Conservation (phyloP, 495 filamentous ascomycete genomes). For the Penicillium herquei region DNA sequence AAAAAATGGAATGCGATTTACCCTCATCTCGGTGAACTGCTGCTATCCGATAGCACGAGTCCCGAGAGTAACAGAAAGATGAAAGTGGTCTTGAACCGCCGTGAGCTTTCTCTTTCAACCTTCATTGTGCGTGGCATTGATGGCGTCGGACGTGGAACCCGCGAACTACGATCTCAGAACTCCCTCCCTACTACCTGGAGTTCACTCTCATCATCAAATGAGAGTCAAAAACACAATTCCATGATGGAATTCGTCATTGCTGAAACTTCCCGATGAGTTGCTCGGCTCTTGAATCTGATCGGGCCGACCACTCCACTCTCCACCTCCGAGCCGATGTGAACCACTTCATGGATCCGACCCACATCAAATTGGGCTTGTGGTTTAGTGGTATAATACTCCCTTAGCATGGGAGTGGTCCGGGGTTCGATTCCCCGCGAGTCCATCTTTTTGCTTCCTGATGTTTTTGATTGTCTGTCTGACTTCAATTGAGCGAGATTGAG, state of each 20-base stretch:
- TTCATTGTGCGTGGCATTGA: slow-evolving; percentile 23
- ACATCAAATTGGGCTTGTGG: slow-evolving; percentile 34
- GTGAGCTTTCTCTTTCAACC: slow-evolving; percentile 29
- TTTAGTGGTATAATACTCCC: slow-evolving; percentile 47
- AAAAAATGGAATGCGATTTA: slow-evolving; percentile 35
- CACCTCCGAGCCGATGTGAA: slow-evolving; percentile 1
- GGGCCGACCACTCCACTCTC: slow-evolving; percentile 5
- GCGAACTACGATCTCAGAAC: slow-evolving; percentile 8
- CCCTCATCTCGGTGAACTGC: slow-evolving; percentile 44
- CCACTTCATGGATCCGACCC: slow-evolving; percentile 3
- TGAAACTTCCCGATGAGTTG: slow-evolving; percentile 10
- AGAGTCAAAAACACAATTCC: slow-evolving; percentile 6
- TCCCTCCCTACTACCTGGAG: slow-evolving; percentile 28
- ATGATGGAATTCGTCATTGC: slow-evolving; percentile 35
- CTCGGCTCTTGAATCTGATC: background rate
- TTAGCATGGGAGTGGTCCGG: slow-evolving; percentile 55
- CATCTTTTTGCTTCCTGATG: slow-evolving; percentile 20
- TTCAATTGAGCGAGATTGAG: too few relatives aligned
- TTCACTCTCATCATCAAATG: background rate
- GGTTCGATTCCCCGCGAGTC: slow-evolving; percentile 58
- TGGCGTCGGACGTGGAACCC: slow-evolving; percentile 12
- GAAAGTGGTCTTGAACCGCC: slow-evolving; percentile 33
- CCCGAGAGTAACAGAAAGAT: slow-evolving; percentile 33
- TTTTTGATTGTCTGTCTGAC: too few relatives aligned
- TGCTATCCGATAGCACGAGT: slow-evolving; percentile 15